Evolutionary conservation across 2,329 filamentous ascomycete genomes (phyloP), one percentile per base, ranked within the genome.

Genomic region (Xylariales sp.): DNA sequence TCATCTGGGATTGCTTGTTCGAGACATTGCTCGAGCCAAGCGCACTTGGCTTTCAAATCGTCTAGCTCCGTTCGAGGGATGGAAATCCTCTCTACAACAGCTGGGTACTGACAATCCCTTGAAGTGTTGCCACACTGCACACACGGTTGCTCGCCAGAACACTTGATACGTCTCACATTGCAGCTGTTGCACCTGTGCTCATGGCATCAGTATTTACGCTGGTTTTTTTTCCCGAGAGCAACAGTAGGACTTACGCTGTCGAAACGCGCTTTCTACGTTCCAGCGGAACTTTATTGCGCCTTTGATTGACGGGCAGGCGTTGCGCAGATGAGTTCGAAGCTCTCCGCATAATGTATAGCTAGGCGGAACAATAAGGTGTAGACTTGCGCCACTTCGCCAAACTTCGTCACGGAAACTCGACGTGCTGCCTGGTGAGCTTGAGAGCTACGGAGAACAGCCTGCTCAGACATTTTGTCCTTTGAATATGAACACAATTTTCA

Each of bases 181-280:
- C 72, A 76, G 53, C 59, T 66, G 51, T 76, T 75, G 61, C 72
- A 75, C 43, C 71, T 74, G 44, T 14, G n/a, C n/a, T n/a, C n/a
- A n/a, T n/a, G n/a, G n/a, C n/a, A n/a, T n/a, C n/a, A n/a, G n/a
- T n/a, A n/a, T n/a, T n/a, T n/a, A n/a, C n/a, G n/a, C n/a, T n/a
- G n/a, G n/a, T n/a, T n/a, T n/a, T n/a, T n/a, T n/a, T n/a, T n/a
- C n/a, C n/a, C n/a, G n/a, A n/a, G n/a, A n/a, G n/a, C n/a, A n/a
- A n/a, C n/a, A n/a, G n/a, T 24, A 15, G 37, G 36, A 37, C 69
- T 65, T 58, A 74, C 71, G 71, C 71, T 42, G 67, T 71, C 12
- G 64, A 62, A 35, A 74, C 71, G 32, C 71, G 65, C 54, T 73
- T 73, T 38, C 71, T 64, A 46, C 70, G 56, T 34, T 70, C 68